Base-by-base conservation (phyloP, 176 grass and related monocot species). In the Raddia guianensis region DNA sequence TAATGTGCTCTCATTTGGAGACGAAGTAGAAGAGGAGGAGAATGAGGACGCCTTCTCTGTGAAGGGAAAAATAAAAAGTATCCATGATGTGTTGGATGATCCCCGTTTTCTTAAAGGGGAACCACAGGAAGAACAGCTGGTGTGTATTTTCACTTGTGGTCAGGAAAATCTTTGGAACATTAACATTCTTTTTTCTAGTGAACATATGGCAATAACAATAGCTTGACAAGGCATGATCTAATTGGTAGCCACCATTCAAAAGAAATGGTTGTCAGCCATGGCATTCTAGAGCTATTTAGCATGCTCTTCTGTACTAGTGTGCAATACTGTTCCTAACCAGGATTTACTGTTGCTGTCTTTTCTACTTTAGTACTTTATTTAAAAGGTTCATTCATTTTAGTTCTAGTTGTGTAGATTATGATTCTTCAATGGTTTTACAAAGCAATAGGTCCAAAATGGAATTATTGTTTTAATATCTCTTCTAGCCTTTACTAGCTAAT, bases 11-110 rank as follows among this genome's bases (percentile, higher is more conserved):
- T 98, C 96, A 4, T 98, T 98, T 79, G 96, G 96, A 71, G 92
- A 93, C 78, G 90, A 98, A 85, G 96, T 95, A 63, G 94, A 97
- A 84, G 94, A 97, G 54, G 95, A 98, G 53, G 92, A 98, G 74
- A 87, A 89, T 66, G 86, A 98, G 68, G 90, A 78, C 80, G 82
- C 64, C 63, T 50, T 77, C 49, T 82, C 73, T 74, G 81, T 93
- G 62, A 87, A 93, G 77, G 92, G 86, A 42, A 98, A 95, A 88
- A 98, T 98, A 75, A 98, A 93, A 81, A 98, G 90, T 86, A 98
- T 95, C 74, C 92, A 98, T 84, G 96, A 98, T 76, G 90, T 98
- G 61, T 77, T 98, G 72, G 88, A 93, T 55, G 92, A 95, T 81
- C 92, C 92, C 66, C 90, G 86, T 57, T 98, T 98, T 83, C 81